phyloP scores from a whole-genome alignment of 2,329 filamentous ascomycete species.

The Talaromyces rugulosus region DNA sequence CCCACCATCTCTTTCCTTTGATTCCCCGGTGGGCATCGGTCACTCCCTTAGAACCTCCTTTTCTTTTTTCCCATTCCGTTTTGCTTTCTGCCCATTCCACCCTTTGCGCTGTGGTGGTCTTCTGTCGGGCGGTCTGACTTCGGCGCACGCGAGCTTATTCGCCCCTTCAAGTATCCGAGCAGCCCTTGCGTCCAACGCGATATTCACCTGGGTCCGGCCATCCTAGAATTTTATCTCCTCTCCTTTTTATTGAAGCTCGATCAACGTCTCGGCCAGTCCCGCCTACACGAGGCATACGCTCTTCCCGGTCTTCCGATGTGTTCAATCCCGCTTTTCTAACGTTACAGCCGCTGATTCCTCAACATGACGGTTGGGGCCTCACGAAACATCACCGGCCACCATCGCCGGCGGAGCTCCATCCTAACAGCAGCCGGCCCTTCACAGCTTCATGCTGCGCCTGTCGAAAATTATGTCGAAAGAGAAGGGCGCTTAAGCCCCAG shows the following conservation, averaged over 20 bases:
- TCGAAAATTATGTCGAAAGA: slow-evolving; percentile 34
- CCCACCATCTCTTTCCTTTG: background rate
- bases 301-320: background rate
- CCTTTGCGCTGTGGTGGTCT: slow-evolving; percentile 2
- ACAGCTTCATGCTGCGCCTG: slow-evolving; percentile 28
- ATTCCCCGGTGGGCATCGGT: slow-evolving; percentile 7
- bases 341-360: background rate
- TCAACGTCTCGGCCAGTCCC: background rate
- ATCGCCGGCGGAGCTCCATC: slow-evolving; percentile 36
- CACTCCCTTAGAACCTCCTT: slow-evolving; percentile 10
- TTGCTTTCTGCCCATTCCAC: background rate
- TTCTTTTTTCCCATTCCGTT: background rate
- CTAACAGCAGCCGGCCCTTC: slow-evolving; percentile 46
- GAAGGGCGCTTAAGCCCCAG: slow-evolving; percentile 16
- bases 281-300: background rate
- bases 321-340: background rate
- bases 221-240: background rate
- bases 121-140: background rate
- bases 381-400: slow-evolving; percentile 25
- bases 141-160: background rate
- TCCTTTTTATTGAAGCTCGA: background rate
- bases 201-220: background rate
- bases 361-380: slow-evolving; percentile 32
- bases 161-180: background rate
- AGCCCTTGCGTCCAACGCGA: slow-evolving; percentile 10